Base-by-base conservation (phyloP, 1,284 basidiomycete species). In the Puccinia coronata region DNA sequence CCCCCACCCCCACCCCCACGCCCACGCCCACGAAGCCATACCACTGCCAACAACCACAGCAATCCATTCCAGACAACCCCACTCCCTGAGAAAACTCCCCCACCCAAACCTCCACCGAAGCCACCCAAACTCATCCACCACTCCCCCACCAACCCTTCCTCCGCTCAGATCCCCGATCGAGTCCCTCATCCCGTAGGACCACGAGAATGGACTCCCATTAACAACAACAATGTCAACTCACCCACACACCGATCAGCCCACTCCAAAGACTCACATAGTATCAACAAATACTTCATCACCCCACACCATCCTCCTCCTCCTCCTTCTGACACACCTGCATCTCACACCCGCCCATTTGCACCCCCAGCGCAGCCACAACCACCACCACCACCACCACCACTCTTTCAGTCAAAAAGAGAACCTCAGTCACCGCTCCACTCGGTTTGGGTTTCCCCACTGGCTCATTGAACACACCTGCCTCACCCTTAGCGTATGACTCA, bases 161-260 rank as follows among this genome's bases (percentile, higher is more conserved):
- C 25, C n/a, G 34, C 36, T n/a, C n/a, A n/a, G n/a, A 47, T 65
- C 18, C 36, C 43, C 34, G 39, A 36, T 53, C 59, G 61, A 14
- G 36, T 43, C 4, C 73, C 41, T 11, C 59, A 61, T 53, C 75
- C 75, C 16, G n/a, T 36, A 20, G 75, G 75, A 49, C 75, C 75
- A 23, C 16, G 75, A 51, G 75, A 65, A 47, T 77, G 75, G 75
- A 61, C 31, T 8, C 65, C 31, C 8, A 67, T 1, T 28, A 12
- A 67, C 25, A 6, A 47, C 16, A 39, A 8, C 36, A 36, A 67
- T 41, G 2, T 63, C 0, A 63, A 63, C 59, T 67, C 65, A 9
- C 65, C 65, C 2, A 67, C 65, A n/a, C 65, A 67, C 43, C 65
- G 65, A 36, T 67, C 61, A 12, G 61, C 31, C 36, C 20, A 67